Conservation (phyloP, 2,329 filamentous ascomycete genomes). For the Bipolaris bicolor region DNA sequence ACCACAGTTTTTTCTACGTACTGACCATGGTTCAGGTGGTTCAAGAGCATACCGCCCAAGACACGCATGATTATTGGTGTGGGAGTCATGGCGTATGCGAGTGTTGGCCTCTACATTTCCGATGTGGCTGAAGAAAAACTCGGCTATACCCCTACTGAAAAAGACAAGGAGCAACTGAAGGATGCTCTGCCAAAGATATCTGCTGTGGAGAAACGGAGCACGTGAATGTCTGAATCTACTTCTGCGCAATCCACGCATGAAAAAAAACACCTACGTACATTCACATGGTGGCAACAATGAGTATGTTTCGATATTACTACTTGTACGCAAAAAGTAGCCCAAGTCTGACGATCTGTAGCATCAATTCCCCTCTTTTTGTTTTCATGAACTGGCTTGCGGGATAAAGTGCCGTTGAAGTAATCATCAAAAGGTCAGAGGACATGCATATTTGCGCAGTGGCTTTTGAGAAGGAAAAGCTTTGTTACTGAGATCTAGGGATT, state of each 20-base stretch:
- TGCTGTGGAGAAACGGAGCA: constrained; percentile 29
- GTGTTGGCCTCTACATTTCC: constrained; percentile 72
- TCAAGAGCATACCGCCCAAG: constrained; percentile 72
- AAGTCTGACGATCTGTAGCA: neutral
- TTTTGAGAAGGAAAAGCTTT: neutral
- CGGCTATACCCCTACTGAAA: constrained; percentile 72
- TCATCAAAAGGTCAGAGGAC: neutral
- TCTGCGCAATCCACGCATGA: neutral
- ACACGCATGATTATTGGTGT: constrained; percentile 75
- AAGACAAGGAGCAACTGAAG: constrained; percentile 72
- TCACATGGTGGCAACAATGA: neutral
- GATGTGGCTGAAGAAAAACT: constrained; percentile 76
- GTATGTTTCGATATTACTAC: neutral
- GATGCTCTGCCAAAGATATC: constrained; percentile 67
- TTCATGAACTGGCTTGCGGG: too few species aligned
- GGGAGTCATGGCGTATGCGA: constrained; percentile 78
- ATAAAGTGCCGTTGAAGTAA: neutral
- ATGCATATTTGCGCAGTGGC: neutral
- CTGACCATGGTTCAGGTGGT: constrained; percentile 51
- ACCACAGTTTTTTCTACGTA: too few species aligned
- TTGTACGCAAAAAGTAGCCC: too few species aligned
- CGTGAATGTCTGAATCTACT: neutral
- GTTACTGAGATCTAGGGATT: neutral
- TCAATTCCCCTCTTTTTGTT: too few species aligned
- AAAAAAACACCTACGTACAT: neutral